Evolutionary conservation across 2,329 filamentous ascomycete species (phyloP).

Genomic region (Colletotrichum somersetense): DNA sequence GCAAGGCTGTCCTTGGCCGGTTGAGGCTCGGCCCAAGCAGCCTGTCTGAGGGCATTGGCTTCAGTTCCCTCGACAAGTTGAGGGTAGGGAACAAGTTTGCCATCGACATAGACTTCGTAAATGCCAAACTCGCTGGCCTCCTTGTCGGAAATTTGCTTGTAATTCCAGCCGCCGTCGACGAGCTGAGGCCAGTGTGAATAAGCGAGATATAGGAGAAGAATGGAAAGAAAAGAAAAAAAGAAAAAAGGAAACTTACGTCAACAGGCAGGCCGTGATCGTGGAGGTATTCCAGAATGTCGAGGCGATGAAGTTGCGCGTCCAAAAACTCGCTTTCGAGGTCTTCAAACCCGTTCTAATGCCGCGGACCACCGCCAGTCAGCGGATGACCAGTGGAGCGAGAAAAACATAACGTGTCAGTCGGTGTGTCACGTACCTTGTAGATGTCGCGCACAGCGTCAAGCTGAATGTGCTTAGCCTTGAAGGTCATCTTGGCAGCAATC

Average conservation of each 20-base stretch:
- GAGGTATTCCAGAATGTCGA: conserved; percentile 60
- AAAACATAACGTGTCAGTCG: conserved; percentile 41
- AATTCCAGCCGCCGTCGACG: conserved; percentile 59
- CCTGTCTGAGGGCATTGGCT: conserved; percentile 38
- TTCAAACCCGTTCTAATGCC: conserved; percentile 53
- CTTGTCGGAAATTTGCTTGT: conserved; percentile 59
- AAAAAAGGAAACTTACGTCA: conserved; percentile 58
- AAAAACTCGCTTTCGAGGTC: conserved; percentile 57
- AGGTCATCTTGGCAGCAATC: conserved; percentile 47
- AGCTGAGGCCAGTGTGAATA: conserved; percentile 49
- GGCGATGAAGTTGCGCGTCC: conserved; percentile 60
- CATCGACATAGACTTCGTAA: conserved; percentile 57
- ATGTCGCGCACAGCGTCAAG: conserved; percentile 52
- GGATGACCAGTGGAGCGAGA: conserved; percentile 29
- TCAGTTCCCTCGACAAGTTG: conserved; percentile 58
- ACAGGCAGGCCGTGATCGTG: conserved; percentile 59
- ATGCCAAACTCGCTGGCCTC: conserved; percentile 59
- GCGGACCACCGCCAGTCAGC: conserved; percentile 33
- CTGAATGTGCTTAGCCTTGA: conserved; percentile 55
- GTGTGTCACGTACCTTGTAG: conserved; percentile 53
- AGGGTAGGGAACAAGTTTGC: conserved; percentile 60
- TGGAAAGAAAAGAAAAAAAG: background rate
- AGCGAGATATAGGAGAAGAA: conserved; percentile 33
- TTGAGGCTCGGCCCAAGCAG: conserved; percentile 40
- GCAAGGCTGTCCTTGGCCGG: conserved; percentile 15